Conservation (phyloP, 306 rosid genomes). For the Rosa chinensis region DNA sequence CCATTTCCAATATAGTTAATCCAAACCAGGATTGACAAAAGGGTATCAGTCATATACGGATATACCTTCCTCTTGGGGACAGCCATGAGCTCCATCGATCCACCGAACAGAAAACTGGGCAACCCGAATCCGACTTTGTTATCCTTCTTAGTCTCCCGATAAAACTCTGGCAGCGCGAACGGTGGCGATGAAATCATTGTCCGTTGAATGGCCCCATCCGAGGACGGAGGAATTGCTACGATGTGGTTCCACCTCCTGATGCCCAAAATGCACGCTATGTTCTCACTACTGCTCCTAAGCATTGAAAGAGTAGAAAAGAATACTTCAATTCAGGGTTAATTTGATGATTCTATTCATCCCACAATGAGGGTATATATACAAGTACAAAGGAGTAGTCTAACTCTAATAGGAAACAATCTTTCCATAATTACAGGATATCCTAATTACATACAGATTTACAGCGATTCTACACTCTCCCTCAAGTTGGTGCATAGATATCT, state of each 20-base stretch:
- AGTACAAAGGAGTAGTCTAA: no score
- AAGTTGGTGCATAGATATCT: no score
- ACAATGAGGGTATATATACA: no score
- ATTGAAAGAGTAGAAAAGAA: no score
- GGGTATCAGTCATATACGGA: not conserved
- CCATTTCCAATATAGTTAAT: not conserved
- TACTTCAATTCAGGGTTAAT: no score
- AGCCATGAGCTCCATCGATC: slow-evolving; percentile 89
- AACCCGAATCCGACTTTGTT: slow-evolving; percentile 25
- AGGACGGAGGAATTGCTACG: slow-evolving; percentile 46
- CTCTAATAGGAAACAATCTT: no score
- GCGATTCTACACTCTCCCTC: no score
- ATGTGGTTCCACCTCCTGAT: slow-evolving; percentile 38
- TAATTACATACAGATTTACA: no score
- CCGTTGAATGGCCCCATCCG: slow-evolving; percentile 34
- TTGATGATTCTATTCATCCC: no score
- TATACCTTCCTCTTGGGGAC: slow-evolving; percentile 80
- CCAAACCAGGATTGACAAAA: not conserved
- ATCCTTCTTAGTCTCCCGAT: slow-evolving; percentile 3
- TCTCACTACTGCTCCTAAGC: slow-evolving; percentile 31
- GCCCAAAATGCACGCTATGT: slow-evolving; percentile 35
- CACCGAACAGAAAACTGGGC: slow-evolving; percentile 50
- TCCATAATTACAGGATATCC: no score
- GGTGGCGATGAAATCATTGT: slow-evolving; percentile 30
- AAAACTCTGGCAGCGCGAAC: slow-evolving; percentile 53